Evolutionary conservation across 805 yeast genomes (phyloP).

Genomic region (Yarrowia phangngaensis): DNA sequence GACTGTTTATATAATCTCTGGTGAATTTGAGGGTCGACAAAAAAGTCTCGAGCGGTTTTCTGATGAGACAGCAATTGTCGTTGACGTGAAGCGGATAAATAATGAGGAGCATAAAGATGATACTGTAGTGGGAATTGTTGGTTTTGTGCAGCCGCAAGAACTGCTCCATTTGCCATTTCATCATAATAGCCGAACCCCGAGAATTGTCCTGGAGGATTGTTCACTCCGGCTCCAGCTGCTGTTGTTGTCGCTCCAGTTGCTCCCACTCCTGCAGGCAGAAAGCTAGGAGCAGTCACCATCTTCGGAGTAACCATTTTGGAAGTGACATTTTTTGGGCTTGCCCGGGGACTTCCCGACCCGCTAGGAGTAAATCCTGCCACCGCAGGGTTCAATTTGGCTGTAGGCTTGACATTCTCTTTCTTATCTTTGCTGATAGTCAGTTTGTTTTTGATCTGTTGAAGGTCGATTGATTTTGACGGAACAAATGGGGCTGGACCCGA

Average conservation of each 20-base stretch:
- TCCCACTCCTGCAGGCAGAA: constrained; percentile 1
- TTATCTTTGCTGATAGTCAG: constrained; percentile 26
- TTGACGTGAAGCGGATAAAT: constrained; percentile 41
- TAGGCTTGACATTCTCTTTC: constrained; percentile 4
- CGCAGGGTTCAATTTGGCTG: constrained; percentile 8
- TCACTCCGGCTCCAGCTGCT: not conserved
- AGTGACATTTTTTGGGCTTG: not conserved
- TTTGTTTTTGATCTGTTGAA: constrained; percentile 15
- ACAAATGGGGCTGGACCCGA: constrained; percentile 20
- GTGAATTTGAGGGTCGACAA: constrained; percentile 42
- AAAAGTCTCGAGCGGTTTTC: constrained; percentile 62
- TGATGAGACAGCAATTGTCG: constrained; percentile 65
- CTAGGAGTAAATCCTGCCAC: constrained; percentile 10
- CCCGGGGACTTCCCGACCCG: not conserved
- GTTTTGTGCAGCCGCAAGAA: constrained; percentile 24
- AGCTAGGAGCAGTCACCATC: constrained; percentile 6
- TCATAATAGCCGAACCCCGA: constrained; percentile 4
- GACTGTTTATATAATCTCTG: constrained; percentile 11
- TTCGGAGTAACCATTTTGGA: constrained; percentile 5
- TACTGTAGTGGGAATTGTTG: constrained; percentile 22
- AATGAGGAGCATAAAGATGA: constrained; percentile 25
- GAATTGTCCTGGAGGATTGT: not conserved
- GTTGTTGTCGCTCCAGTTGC: not conserved
- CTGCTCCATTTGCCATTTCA: constrained; percentile 19
- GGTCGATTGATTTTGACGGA: constrained; percentile 10